Evolutionary conservation across 768 basidiomycete species (phyloP).

Genomic region (Phaeolepiota aurea): DNA sequence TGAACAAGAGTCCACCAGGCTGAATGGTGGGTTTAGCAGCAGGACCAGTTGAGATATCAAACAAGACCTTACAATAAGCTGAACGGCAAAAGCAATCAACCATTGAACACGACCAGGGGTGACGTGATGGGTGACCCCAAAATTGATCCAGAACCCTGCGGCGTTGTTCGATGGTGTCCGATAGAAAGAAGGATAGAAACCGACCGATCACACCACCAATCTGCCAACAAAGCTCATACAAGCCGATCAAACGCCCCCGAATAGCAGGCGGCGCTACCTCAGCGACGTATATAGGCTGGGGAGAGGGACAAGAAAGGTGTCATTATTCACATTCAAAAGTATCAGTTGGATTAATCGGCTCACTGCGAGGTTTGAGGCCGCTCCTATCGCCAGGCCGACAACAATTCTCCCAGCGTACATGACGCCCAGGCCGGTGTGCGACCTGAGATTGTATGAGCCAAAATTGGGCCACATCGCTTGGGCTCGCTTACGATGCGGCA

Average conservation of each 20-base stretch:
- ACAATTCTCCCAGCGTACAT: conserved; percentile 35
- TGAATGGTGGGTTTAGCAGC: conserved; percentile 5
- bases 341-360: conserved; percentile 1
- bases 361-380: conserved; percentile 24
- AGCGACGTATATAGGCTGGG: conserved; percentile 30
- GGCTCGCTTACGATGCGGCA: conserved; percentile 19
- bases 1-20: conserved; percentile 24
- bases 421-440: conserved; percentile 23
- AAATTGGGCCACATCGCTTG: not conserved
- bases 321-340: no score
- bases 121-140: conserved; percentile 23
- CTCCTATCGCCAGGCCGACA: conserved; percentile 32
- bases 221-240: conserved; percentile 43
- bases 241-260: conserved; percentile 37
- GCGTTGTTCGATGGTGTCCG: not conserved
- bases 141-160: conserved; percentile 29
- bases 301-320: no score
- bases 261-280: conserved; percentile 37
- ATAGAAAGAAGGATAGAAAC: conserved; percentile 1
- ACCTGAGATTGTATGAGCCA: conserved; percentile 8
- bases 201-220: conserved; percentile 33
- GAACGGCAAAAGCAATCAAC: conserved; percentile 29
- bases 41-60: not conserved
- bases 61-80: conserved; percentile 22
- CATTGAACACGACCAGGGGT: conserved; percentile 21